phyloP scores from a whole-genome alignment of 2,329 filamentous ascomycete species.

The Hypoxylon sp. region DNA sequence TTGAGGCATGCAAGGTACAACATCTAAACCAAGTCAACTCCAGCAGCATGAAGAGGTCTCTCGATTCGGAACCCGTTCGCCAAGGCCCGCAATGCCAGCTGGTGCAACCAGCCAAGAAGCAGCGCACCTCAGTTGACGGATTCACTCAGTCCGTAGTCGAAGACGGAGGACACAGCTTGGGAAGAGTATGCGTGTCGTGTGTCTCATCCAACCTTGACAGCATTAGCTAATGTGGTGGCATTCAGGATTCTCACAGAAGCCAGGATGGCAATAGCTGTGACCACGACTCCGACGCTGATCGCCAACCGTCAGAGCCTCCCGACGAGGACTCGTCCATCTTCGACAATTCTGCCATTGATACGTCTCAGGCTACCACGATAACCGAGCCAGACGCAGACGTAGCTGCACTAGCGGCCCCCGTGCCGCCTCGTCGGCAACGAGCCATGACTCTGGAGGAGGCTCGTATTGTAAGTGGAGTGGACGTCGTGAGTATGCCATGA shows the following conservation, averaged over 20 bases:
- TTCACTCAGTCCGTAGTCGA: constrained; percentile 1
- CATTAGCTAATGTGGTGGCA: constrained; percentile 27
- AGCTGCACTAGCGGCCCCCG: constrained; percentile 26
- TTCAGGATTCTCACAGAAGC: constrained; percentile 11
- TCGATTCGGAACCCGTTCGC: constrained; percentile 30
- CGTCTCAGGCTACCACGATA: constrained; percentile 62
- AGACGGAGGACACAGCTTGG: constrained; percentile 17
- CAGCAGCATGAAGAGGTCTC: constrained; percentile 38
- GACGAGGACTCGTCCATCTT: constrained; percentile 63
- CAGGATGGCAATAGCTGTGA: constrained; percentile 17
- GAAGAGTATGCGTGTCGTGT: constrained; percentile 25
- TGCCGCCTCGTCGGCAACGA: constrained; percentile 41
- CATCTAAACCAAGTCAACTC: constrained; percentile 12
- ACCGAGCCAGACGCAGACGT: constrained; percentile 61
- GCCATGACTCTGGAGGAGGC: constrained; percentile 65
- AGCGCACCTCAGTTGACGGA: constrained; percentile 33
- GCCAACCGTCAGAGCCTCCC: constrained; percentile 52
- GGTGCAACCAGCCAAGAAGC: constrained; percentile 43
- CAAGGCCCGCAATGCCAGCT: constrained; percentile 5
- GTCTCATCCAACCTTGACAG: background rate
- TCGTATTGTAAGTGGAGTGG: constrained; percentile 58
- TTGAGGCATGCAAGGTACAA: constrained; percentile 27
- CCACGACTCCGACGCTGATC: constrained; percentile 18
- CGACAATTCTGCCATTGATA: constrained; percentile 61
- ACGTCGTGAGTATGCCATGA: background rate